These are phyloP conservation scores for Yamadazyma olivae DNA, from an alignment of 805 yeast species.

Conservation along the genomic window DNA sequence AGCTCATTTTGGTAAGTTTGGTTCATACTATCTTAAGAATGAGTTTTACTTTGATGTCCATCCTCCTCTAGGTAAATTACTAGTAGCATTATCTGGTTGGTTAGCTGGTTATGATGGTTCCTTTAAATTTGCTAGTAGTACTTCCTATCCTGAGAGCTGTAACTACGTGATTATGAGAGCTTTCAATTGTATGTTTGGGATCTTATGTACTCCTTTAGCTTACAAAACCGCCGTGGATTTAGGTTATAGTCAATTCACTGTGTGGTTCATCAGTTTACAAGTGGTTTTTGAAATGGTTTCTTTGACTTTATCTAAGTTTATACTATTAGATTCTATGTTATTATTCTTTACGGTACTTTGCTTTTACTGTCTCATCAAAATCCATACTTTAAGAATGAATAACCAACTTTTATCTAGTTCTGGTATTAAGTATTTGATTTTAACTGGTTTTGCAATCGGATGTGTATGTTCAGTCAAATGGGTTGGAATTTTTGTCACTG, in stretches of 20 bases:
- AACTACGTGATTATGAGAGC: conserved; percentile 85
- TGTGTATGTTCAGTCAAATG: conserved; percentile 83
- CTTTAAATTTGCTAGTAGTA: conserved; percentile 86
- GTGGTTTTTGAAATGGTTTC: conserved; percentile 79
- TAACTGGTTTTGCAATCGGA: conserved; percentile 70
- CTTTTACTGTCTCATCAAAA: conserved; percentile 36
- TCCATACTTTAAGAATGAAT: conserved; percentile 45
- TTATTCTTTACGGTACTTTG: conserved; percentile 72
- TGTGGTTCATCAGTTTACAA: conserved; percentile 79
- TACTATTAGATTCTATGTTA: conserved; percentile 87
- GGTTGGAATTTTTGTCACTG: conserved; percentile 76
- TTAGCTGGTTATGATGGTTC: conserved; percentile 84
- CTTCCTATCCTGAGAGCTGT: conserved; percentile 67
- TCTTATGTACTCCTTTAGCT: conserved; percentile 82
- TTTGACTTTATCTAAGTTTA: conserved; percentile 83
- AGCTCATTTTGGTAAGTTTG: conserved; percentile 87
- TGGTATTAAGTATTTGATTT: conserved; percentile 54
- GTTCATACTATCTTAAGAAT: conserved; percentile 73
- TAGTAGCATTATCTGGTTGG: conserved; percentile 75
- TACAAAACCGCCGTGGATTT: conserved; percentile 76
- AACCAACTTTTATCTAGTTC: conserved; percentile 32
- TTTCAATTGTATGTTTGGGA: conserved; percentile 81
- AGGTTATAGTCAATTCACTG: conserved; percentile 67
- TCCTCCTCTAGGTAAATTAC: conserved; percentile 82
- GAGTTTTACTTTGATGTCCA: conserved; percentile 86